Conservation (phyloP, 306 rosid species). For the Prunus armeniaca region DNA sequence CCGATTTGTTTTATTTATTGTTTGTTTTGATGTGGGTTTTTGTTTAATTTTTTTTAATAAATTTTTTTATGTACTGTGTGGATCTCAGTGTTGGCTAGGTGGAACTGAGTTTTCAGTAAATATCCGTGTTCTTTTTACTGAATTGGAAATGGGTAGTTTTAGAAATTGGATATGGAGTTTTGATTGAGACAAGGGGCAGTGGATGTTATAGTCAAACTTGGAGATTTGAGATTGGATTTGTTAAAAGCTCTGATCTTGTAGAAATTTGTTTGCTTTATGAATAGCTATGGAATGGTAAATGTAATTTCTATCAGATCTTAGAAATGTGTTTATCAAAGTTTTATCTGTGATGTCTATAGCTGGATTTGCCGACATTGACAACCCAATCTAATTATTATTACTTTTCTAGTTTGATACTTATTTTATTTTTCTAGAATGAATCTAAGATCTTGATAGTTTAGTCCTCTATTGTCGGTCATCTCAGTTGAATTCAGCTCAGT, state of each 20-base stretch:
- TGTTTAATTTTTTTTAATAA: not conserved
- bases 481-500: not conserved
- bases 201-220: slow-evolving; percentile 6
- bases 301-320: not conserved
- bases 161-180: slow-evolving; percentile 1
- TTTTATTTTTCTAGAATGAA: not conserved
- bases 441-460: not conserved
- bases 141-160: not conserved
- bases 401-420: not conserved
- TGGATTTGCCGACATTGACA: slow-evolving; percentile 9
- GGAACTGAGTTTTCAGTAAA: slow-evolving; percentile 26
- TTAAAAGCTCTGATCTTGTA: slow-evolving; percentile 1
- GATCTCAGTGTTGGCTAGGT: slow-evolving; percentile 25
- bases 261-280: not conserved
- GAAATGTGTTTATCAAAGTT: not conserved
- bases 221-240: slow-evolving; percentile 8
- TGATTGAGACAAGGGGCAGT: slow-evolving; percentile 10
- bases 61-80: not conserved
- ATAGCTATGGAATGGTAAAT: not conserved
- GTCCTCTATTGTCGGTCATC: not conserved
- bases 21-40: not conserved
- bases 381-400: not conserved
- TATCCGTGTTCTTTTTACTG: slow-evolving; percentile 11
- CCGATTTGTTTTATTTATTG: not conserved
- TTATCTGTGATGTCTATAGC: not conserved